phyloP scores from a whole-genome alignment of 768 basidiomycete genomes.

The Neoboletus magnificus region DNA sequence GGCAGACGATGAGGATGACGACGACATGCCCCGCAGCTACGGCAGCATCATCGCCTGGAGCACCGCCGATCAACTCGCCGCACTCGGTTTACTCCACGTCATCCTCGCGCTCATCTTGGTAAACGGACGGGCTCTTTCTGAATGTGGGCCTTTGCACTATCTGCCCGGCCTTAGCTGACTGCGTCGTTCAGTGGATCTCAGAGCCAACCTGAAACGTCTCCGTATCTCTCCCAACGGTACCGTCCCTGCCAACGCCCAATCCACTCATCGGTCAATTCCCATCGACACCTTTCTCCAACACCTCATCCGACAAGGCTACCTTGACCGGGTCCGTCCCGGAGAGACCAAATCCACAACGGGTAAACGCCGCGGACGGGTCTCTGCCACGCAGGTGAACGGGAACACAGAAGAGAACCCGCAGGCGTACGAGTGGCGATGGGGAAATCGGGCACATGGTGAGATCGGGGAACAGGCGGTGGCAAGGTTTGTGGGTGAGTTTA shows the following conservation, averaged over 20 bases:
- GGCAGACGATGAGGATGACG: conserved; percentile 44
- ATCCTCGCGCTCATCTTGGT: conserved; percentile 84
- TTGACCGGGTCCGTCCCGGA: conserved; percentile 63
- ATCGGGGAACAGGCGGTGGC: conserved; percentile 77
- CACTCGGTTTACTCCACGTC: conserved; percentile 74
- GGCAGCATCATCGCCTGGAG: conserved; percentile 78
- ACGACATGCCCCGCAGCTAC: conserved; percentile 48
- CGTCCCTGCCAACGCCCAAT: conserved; percentile 50
- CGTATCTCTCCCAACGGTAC: conserved; percentile 49
- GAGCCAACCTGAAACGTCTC: conserved; percentile 65
- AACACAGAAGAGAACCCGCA: conserved; percentile 16
- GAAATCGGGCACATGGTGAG: conserved; percentile 73
- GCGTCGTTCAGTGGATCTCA: conserved; percentile 59
- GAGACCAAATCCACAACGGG: conserved; percentile 42
- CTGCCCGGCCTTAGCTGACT: background rate
- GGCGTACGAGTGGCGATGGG: conserved; percentile 82
- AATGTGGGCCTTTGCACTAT: conserved; percentile 46
- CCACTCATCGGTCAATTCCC: conserved; percentile 48
- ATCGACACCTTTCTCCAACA: conserved; percentile 65
- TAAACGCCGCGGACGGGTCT: conserved; percentile 56
- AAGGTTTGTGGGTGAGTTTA: conserved; percentile 76
- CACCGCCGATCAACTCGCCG: conserved; percentile 59
- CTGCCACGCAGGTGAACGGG: conserved; percentile 35
- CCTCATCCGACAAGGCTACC: conserved; percentile 69
- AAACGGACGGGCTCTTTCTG: conserved; percentile 67